Conservation (phyloP, 352 stramenopile species). For the Pythium folliculosum region DNA sequence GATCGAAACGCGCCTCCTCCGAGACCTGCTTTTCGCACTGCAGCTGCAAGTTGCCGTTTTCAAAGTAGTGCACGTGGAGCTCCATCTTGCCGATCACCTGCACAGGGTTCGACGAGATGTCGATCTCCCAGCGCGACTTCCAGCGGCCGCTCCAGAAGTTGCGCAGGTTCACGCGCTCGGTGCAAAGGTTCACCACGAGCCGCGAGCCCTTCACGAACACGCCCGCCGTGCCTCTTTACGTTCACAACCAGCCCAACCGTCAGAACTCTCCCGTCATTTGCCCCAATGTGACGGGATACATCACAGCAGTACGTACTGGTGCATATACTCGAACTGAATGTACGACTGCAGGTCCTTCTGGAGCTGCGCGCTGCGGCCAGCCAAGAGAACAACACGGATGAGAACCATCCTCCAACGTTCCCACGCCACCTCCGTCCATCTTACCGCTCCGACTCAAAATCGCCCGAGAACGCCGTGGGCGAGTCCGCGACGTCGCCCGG, state of each 20-base stretch:
- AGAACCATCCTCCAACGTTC: background rate
- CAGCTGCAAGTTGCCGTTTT: conserved; percentile 95
- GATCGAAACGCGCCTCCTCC: conserved; percentile 49
- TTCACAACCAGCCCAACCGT: background rate
- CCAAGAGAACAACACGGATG: background rate
- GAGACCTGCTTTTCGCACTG: conserved; percentile 73
- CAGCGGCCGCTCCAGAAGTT: conserved; percentile 90
- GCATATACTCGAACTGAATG: conserved; percentile 85
- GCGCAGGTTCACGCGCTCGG: conserved; percentile 85
- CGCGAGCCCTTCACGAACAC: conserved; percentile 72
- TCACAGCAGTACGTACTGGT: conserved; percentile 36
- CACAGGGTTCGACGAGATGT: conserved; percentile 52
- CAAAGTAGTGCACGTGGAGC: conserved; percentile 94
- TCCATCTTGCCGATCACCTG: conserved; percentile 63
- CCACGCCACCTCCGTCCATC: background rate
- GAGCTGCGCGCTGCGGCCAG: conserved; percentile 36
- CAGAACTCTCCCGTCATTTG: background rate
- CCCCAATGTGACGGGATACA: background rate
- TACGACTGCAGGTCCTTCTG: conserved; percentile 82
- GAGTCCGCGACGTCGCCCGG: conserved; percentile 52
- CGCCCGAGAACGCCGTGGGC: conserved; percentile 34
- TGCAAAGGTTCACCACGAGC: conserved; percentile 79
- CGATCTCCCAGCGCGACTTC: conserved; percentile 82
- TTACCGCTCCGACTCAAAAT: conserved; percentile 75
- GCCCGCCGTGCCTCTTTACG: conserved; percentile 63